Evolutionary conservation across 2,329 filamentous ascomycete genomes (phyloP).

Genomic region (Hymenoscyphus fraxineus): DNA sequence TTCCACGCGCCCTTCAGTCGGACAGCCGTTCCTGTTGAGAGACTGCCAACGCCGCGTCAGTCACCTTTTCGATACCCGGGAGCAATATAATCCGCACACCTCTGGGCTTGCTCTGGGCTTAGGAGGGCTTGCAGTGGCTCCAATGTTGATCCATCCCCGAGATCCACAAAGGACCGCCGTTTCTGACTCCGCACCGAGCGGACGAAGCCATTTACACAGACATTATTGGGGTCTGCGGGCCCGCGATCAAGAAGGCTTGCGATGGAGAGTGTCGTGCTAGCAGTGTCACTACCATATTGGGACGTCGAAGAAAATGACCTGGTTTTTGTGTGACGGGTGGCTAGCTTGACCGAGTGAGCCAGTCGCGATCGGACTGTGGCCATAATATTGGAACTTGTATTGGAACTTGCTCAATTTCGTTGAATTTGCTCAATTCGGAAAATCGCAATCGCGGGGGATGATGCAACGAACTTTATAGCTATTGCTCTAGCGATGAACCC

Average conservation of each 20-base stretch:
- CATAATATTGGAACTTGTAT: slow-evolving; percentile 3
- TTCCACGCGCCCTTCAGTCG: slow-evolving; percentile 75
- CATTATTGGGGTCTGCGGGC: slow-evolving; percentile 43
- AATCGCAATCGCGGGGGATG: background rate
- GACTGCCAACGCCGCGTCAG: slow-evolving; percentile 45
- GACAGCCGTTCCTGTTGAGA: slow-evolving; percentile 79
- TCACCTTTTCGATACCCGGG: background rate
- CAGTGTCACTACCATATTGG: background rate
- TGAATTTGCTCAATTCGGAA: background rate
- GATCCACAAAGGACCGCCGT: slow-evolving; percentile 72
- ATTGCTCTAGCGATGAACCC: background rate
- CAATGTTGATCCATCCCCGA: slow-evolving; percentile 83
- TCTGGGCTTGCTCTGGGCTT: slow-evolving; percentile 29
- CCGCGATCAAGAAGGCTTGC: slow-evolving; percentile 55
- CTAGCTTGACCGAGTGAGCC: slow-evolving; percentile 2
- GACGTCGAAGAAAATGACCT: slow-evolving; percentile 6
- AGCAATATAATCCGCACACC: slow-evolving; percentile 20
- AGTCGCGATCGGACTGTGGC: slow-evolving; percentile 6
- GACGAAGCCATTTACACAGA: slow-evolving; percentile 73
- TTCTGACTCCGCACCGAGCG: slow-evolving; percentile 86
- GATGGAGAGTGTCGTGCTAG: slow-evolving; percentile 37
- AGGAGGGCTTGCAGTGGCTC: slow-evolving; percentile 61
- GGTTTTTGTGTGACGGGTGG: background rate
- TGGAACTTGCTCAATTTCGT: background rate
- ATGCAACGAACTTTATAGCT: background rate